These are phyloP conservation scores for Primulina eburnea DNA, from an alignment of 257 asterid species.

Conservation along the genomic window DNA sequence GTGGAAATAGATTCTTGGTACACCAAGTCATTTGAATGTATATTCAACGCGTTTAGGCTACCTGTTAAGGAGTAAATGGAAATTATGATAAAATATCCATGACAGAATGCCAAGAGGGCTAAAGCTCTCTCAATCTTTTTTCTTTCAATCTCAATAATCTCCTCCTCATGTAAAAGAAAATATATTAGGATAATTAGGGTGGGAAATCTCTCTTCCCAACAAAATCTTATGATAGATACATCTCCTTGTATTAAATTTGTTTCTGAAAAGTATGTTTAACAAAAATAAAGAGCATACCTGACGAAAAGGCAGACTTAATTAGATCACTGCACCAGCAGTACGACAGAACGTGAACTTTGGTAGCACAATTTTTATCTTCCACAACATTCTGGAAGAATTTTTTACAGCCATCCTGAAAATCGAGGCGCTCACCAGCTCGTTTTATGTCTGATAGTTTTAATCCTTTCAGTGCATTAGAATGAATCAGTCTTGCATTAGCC, in stretches of 20 bases:
- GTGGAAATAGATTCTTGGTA: constrained; percentile 53
- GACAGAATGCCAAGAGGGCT: not conserved
- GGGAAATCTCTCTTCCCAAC: not conserved
- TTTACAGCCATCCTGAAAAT: constrained; percentile 62
- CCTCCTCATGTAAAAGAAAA: no score
- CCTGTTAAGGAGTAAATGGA: constrained; percentile 33
- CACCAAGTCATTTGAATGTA: constrained; percentile 55
- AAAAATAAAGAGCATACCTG: constrained; percentile 38
- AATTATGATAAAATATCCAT: not conserved
- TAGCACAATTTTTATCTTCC: constrained; percentile 24
- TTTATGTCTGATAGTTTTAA: constrained; percentile 42
- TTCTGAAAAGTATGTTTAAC: no score
- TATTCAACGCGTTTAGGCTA: constrained; percentile 24
- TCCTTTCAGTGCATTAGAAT: constrained; percentile 52
- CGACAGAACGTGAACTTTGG: constrained; percentile 51
- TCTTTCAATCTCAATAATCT: no score
- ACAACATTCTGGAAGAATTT: constrained; percentile 36
- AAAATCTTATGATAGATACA: no score
- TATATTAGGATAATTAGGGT: not conserved
- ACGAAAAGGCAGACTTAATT: constrained; percentile 48
- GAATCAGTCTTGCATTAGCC: constrained; percentile 48
- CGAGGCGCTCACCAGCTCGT: constrained; percentile 54
- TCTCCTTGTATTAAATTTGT: not conserved
- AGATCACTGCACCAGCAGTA: constrained; percentile 66
- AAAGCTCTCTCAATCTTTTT: not conserved